These are phyloP conservation scores for Penicillium olsonii DNA, from an alignment of 2,329 filamentous ascomycete genomes.

Conservation along the genomic window DNA sequence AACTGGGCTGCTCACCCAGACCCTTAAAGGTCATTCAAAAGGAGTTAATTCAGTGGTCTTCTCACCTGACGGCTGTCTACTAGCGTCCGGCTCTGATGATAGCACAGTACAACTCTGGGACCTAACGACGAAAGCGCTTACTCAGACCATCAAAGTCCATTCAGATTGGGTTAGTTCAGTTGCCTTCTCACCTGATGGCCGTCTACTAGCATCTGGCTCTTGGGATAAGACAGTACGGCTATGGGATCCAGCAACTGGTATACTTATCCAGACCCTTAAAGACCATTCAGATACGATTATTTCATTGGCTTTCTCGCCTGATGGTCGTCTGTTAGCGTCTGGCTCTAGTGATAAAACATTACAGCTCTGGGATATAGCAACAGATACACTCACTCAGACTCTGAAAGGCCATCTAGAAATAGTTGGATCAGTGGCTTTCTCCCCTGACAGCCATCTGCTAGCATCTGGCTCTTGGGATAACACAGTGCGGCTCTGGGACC, in stretches of 20 bases:
- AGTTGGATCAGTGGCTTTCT: background rate
- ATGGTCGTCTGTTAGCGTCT: constrained; percentile 22
- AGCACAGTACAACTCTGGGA: too few species aligned
- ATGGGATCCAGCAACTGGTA: background rate
- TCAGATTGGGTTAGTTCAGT: too few species aligned
- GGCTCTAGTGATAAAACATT: constrained; percentile 12
- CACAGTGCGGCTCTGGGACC: background rate
- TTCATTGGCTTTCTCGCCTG: constrained; percentile 24
- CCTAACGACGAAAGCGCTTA: too few species aligned
- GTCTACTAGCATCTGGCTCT: too few species aligned
- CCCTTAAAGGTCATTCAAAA: background rate
- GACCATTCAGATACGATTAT: constrained; percentile 4
- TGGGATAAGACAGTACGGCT: background rate
- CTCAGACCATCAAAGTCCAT: too few species aligned
- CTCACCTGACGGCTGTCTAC: background rate
- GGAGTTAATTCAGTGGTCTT: background rate
- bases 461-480: background rate
- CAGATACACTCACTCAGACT: background rate
- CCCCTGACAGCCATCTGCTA: background rate
- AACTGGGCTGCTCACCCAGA: constrained; percentile 12
- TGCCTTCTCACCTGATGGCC: too few species aligned
- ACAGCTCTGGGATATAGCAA: background rate
- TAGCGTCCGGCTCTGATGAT: background rate
- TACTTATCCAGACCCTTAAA: background rate
- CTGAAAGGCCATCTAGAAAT: background rate